Evolutionary conservation across 495 filamentous ascomycete genomes (phyloP), one percentile per base, ranked within the genome.

Genomic region (Podospora comata): DNA sequence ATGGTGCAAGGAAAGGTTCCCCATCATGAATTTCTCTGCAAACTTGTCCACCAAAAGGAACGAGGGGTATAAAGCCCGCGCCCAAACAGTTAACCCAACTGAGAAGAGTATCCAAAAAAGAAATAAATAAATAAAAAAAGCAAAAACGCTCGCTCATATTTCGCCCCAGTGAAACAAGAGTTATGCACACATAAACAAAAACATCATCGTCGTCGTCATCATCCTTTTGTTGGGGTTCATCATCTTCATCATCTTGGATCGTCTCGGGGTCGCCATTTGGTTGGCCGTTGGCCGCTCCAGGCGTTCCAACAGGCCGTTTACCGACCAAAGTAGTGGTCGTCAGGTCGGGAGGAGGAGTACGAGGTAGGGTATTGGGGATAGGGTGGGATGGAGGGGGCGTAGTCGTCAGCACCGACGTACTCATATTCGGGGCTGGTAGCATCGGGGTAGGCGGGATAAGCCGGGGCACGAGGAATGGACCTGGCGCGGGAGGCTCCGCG

Each of bases 401-500:
- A 30, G 34, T 20, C 39, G 53, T 32, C 60, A 64, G 20, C 30
- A n/a, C 27, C 27, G 61, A 32, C 61, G 16, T 28, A n/a, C 34
- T 62, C 60, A 48, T 62, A 58, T 19, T 30, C 27, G 9, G 73
- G 73, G 59, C 71, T 70, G n/a, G 67, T 9, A 28, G 68, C 74
- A 57, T 39, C 62, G 65, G 70, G 62, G 67, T 69, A 65, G 34
- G 69, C 28, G 27, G 64, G 23, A 27, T 68, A 44, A 61, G 26
- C 71, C 28, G 72, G 57, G 39, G 73, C 67, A 62, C 82, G 77
- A 7, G 79, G 76, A 71, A 74, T 82, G 28, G 81, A 81, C 64
- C 76, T 76, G 20, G 81, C 75, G 26, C 82, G 81, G 20, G 80
- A 82, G 66, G 62, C 77, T 5, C 79, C 74, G 30, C 82, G 80